These are phyloP conservation scores for Lantana camara DNA, from an alignment of 257 asterid genomes.

Conservation along the genomic window DNA sequence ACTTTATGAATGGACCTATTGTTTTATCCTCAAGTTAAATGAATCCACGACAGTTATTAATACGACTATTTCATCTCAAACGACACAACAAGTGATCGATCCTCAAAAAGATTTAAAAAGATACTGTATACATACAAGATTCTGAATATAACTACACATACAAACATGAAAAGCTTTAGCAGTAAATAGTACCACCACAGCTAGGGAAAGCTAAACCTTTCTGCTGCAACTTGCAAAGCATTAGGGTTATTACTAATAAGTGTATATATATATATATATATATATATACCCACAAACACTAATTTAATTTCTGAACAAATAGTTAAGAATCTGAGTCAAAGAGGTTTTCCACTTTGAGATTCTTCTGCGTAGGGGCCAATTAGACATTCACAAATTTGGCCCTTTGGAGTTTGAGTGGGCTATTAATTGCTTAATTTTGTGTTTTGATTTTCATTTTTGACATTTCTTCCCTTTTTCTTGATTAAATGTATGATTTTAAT, in stretches of 20 bases:
- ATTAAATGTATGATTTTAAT: not conserved
- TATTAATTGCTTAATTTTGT: not conserved
- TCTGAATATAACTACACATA: not conserved
- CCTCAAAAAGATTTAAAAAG: too few relatives aligned
- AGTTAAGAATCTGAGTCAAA: constrained; percentile 21
- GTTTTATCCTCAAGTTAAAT: too few relatives aligned
- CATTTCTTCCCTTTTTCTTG: not conserved
- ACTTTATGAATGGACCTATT: too few relatives aligned
- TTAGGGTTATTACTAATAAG: too few relatives aligned
- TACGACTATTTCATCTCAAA: too few relatives aligned
- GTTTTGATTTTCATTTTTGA: not conserved
- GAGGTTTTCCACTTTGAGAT: constrained; percentile 48
- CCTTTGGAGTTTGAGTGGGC: not conserved
- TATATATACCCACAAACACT: too few relatives aligned
- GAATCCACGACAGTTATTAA: too few relatives aligned
- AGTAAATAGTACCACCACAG: not conserved
- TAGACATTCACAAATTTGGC: not conserved
- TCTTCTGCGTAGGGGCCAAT: constrained; percentile 34
- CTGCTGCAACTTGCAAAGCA: constrained; percentile 23
- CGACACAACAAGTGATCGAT: too few relatives aligned
- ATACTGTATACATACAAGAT: not conserved
- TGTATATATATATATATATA: too few relatives aligned
- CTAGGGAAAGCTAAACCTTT: not conserved
- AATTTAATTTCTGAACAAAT: too few relatives aligned
- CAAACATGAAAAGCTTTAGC: constrained; percentile 1